Percentiles rank a stretch among this genome's conserved stretches.
These are phyloP conservation scores for Colletotrichum higginsianum DNA, from an alignment of 2,329 filamentous ascomycete genomes.

Conservation along the genomic window DNA sequence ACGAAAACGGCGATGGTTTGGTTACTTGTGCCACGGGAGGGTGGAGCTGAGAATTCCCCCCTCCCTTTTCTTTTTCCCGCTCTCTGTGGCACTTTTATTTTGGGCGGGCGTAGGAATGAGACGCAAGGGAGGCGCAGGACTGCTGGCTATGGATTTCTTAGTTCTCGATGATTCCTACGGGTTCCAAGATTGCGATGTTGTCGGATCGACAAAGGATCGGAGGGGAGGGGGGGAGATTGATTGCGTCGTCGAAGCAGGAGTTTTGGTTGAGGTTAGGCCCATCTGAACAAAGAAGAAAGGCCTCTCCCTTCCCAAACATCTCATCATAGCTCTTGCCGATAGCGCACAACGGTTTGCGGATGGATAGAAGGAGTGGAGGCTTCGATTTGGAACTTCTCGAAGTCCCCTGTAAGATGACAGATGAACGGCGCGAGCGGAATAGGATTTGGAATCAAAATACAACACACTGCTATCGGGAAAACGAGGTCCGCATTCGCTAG, in stretches of 20 bases:
- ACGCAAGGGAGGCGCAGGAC: background rate
- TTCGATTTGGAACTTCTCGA: slow-evolving; percentile 22
- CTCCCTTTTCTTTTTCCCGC: slow-evolving; percentile 6
- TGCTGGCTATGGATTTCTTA: background rate
- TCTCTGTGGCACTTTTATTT: background rate
- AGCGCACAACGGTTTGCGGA: background rate
- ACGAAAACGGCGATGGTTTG: slow-evolving; percentile 21
- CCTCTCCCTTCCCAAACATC: background rate
- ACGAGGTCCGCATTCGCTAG: slow-evolving; percentile 22
- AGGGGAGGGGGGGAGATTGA: background rate
- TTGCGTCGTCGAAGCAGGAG: slow-evolving; percentile 9
- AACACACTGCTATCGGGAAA: background rate
- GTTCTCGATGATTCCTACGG: background rate
- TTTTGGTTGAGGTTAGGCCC: slow-evolving; percentile 8
- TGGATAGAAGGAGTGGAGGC: background rate
- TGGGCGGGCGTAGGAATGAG: background rate
- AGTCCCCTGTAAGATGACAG: background rate
- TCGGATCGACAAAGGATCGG: slow-evolving; percentile 3
- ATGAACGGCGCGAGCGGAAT: background rate
- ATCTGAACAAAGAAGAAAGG: slow-evolving; percentile 13
- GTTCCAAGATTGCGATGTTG: background rate
- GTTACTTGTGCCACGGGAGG: background rate
- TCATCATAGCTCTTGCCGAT: background rate
- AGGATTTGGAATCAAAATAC: slow-evolving; percentile 10
- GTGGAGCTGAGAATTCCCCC: background rate